phyloP scores from a whole-genome alignment of 495 filamentous ascomycete species.

The Xylaria palmicola region DNA sequence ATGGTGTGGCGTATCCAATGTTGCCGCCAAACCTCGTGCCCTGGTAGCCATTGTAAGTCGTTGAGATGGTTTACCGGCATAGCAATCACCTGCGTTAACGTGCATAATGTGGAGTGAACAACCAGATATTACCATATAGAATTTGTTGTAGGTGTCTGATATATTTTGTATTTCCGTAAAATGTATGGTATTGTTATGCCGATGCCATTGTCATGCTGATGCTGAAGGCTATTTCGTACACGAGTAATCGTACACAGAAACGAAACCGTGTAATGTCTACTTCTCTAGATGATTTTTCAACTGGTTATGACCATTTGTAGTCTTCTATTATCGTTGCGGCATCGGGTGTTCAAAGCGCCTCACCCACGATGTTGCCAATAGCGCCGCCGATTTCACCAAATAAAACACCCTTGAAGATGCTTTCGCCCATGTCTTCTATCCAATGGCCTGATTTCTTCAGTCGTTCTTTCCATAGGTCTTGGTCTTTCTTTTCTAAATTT shows the following conservation, averaged over 20 bases:
- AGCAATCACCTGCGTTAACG: not conserved
- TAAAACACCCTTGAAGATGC: constrained; percentile 68
- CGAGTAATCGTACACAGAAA: constrained; percentile 12
- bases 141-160: not conserved
- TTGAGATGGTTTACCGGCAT: not conserved
- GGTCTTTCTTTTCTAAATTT: constrained; percentile 58
- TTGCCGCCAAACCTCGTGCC: constrained; percentile 35
- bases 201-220: not conserved
- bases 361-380: constrained; percentile 52
- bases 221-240: constrained; percentile 11
- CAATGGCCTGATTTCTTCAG: constrained; percentile 71
- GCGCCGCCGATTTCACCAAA: constrained; percentile 66
- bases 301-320: not conserved
- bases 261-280: constrained; percentile 1
- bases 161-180: not conserved
- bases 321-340: constrained; percentile 7
- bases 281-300: not conserved
- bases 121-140: not conserved
- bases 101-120: not conserved
- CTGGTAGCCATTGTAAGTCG: constrained; percentile 37
- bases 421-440: constrained; percentile 69
- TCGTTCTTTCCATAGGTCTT: constrained; percentile 64
- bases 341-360: constrained; percentile 22
- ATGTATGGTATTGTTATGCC: not conserved
- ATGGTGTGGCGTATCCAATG: constrained; percentile 43